Conservation (phyloP, 2,329 filamentous ascomycete genomes). For the Colletotrichum navitas region DNA sequence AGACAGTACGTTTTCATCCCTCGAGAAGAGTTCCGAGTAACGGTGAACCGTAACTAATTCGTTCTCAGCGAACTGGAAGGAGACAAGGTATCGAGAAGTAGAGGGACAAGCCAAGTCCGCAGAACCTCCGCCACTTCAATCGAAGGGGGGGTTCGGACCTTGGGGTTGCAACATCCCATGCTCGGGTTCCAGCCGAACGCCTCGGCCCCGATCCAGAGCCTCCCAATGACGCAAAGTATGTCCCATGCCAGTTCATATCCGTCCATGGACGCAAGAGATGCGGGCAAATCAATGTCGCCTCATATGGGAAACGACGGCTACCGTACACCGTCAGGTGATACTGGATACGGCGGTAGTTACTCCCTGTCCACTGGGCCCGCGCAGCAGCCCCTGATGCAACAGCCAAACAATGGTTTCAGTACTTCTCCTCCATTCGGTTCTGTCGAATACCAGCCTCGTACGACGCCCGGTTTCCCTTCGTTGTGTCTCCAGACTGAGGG, state of each 20-base stretch:
- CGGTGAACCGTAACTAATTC: constrained; percentile 13
- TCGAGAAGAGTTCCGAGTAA: constrained; percentile 44
- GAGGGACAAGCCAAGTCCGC: constrained; percentile 34
- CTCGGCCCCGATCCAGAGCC: constrained; percentile 23
- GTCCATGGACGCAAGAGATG: constrained; percentile 29
- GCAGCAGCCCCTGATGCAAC: constrained; percentile 34
- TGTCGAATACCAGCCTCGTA: constrained; percentile 41
- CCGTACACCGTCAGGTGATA: constrained; percentile 34
- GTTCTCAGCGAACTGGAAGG: constrained; percentile 40
- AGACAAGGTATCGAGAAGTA: constrained; percentile 35
- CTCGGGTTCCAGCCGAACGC: constrained; percentile 38
- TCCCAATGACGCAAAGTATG: constrained; percentile 41
- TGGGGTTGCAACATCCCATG: constrained; percentile 29
- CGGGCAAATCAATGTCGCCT: constrained; percentile 40
- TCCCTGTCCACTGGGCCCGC: constrained; percentile 28
- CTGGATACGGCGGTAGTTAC: constrained; percentile 38
- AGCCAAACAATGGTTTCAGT: constrained; percentile 26
- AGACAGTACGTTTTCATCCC: constrained; percentile 57
- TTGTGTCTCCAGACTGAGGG: constrained; percentile 39
- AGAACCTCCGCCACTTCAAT: constrained; percentile 40
- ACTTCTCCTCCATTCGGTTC: constrained; percentile 29
- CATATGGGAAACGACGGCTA: constrained; percentile 39
- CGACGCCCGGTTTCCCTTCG: constrained; percentile 35
- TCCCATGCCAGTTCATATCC: constrained; percentile 28
- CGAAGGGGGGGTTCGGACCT: constrained; percentile 29